Base-by-base conservation (phyloP, 1,139 yeast genomes). In the Kodamaea sp. region DNA sequence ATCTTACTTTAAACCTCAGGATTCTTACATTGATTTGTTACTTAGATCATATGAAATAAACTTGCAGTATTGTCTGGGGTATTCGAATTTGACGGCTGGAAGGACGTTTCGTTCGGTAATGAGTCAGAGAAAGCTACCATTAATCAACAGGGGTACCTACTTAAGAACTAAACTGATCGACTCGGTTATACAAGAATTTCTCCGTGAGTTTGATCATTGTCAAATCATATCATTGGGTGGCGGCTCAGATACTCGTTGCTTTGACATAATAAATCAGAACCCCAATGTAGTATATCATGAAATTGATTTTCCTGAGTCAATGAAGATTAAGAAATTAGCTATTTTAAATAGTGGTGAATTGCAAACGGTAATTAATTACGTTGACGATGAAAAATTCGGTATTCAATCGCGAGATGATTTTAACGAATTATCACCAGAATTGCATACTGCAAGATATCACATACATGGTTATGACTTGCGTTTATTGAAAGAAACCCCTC, bases 191-290 rank as follows among this genome's bases (percentile, higher is more conserved):
- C 64, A 69, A 1, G 53, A 59, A 27, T 87, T 85, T 49, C 45
- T 85, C 4, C 44, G 46, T 2, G 55, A 57, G 26, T 58, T 60
- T 39, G 36, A 45, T 2, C 32, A 41, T 5, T 64, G 78, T 35
- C 96, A 89, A 55, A 75, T 92, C 8, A 62, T 92, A 0, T 88
- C 94, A 4, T 61, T 92, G 20, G 98, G 98, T 0, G 87, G 97
- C n/a, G 98, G 98, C 1, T 85, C 95, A n/a, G 98, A 92, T 59
- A 81, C 97, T 1, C 62, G 97, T 43, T 73, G 78, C 6, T 86
- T 87, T 53, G 58, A 67, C 5, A 41, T 79, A 2, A 57, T 85
- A 34, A 50, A 58, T 3, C 34, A 52, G n/a, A 38, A 49, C 31
- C 37, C 43, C 2, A 30, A 45, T 5, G 48, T 82, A 29, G 57